Base-by-base conservation (phyloP, 2,329 filamentous ascomycete genomes). In the Juglanconis juglandina region DNA sequence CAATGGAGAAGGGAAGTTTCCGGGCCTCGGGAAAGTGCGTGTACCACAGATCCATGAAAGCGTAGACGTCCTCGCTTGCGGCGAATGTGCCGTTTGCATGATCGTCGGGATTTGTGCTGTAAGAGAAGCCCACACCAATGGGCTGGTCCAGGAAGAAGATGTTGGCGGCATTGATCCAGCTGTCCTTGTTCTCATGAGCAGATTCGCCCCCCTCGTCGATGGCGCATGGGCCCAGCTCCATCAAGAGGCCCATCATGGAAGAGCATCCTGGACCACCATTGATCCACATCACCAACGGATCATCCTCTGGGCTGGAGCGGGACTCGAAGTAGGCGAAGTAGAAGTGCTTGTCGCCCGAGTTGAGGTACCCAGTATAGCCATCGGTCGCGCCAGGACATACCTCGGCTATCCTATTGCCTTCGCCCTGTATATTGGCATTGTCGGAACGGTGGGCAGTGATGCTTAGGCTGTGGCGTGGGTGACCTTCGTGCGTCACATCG, bases 81-180 rank as follows among this genome's bases (percentile, higher is more conserved):
- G 75, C 73, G 39, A 75, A 73, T 11, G 79, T 80, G 5, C 71
- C 71, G 2, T 63, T 66, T 2, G 76, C 73, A 1, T 74, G 17
- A 1, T 65, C 58, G 11, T 61, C 59, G 46, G 61, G 65, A 4
- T 63, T 37, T 9, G 66, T 59, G 7, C 62, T 54, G 65, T 79
- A 81, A 1, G 82, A 86, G 62, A 85, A 80, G 17, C 81, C 80
- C 14, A 87, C 79, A 67, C 87, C 83, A 53, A 84, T 83, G 24
- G 83, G 83, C 68, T 77, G 75, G 67, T 77, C 76, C 59, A 79
- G 70, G 59, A 77, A 79, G 24, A 79, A 65, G 60, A 86, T 70
- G 64, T 83, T 83, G 34, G 78, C 79, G 51, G 74, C 77, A 56
- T 78, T 74, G 66, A 83, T 80, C 80, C 80, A 84, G 32, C 79